Base-by-base conservation (phyloP, 2,329 filamentous ascomycete species). In the Claviceps citrina region DNA sequence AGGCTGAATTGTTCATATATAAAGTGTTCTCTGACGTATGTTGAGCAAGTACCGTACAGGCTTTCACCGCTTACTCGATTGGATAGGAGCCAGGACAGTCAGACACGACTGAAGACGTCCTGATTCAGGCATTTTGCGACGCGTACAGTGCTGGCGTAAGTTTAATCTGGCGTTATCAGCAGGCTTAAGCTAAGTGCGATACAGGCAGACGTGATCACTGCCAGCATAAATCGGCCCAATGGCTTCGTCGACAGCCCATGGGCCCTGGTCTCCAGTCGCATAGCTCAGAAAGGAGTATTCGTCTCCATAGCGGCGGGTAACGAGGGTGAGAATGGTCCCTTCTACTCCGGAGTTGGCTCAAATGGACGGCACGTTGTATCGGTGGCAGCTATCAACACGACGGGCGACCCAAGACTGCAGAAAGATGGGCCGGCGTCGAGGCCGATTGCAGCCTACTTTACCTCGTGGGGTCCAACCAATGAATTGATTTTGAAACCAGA, bases 261-360 rank as follows among this genome's bases (percentile, higher is more conserved):
- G 64, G 62, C 63, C 2, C 46, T 60, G 1, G 51, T 67, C 2
- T 58, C 62, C 7, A 60, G 55, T 20, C 56, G 61, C 5, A 54
- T 67, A 30, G 63, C 65, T 6, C 49, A 58, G 4, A 54, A 62
- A 18, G 69, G 70, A 7, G 57, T 72, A 1, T 62, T 70, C 7
- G 60, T 71, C 13, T 63, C 65, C 8, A 63, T 71, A 19, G 64
- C 69, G 2, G 67, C 65, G 4, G 70, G 70, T 12, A 74, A 74
- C 40, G 61, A 65, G 13, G 70, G 70, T 19, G 54, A 54, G 12
- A 52, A 55, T 9, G 70, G 70, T 0, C 60, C 69, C 0, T 71
- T 73, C 50, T 67, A 62, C 40, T 52, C 55, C 2, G 57, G 56
- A 35, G 51, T 50, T 16, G 54, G 57, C 33, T 54, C 57, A 33